phyloP scores from a whole-genome alignment of 1,139 yeast species.

The Yamadazyma oceani region DNA sequence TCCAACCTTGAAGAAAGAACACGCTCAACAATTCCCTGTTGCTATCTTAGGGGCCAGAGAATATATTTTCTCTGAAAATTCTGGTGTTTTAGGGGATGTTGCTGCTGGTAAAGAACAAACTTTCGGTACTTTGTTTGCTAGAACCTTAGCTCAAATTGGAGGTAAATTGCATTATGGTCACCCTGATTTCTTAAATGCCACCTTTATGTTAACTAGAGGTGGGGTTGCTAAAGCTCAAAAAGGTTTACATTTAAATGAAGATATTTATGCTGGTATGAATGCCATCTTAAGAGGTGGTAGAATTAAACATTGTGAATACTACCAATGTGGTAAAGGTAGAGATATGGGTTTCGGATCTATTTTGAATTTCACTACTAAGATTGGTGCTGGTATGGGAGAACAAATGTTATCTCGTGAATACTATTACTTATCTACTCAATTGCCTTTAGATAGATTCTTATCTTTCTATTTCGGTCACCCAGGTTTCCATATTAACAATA shows the following conservation, averaged over 20 bases:
- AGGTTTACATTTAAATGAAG: constrained; percentile 97
- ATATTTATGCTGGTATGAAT: constrained; percentile 99
- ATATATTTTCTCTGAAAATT: constrained; percentile 97
- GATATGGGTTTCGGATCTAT: constrained; percentile 99
- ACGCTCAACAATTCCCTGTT: constrained; percentile 62
- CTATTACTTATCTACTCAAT: constrained; percentile 95
- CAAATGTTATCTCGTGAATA: constrained; percentile 98
- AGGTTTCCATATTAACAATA: constrained; percentile 97
- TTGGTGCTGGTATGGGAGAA: constrained; percentile 99
- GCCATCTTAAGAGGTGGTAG: constrained; percentile 98
- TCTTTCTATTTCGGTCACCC: constrained; percentile 98
- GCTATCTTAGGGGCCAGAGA: constrained; percentile 99
- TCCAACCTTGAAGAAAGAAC: constrained; percentile 47
- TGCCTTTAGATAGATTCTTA: constrained; percentile 94
- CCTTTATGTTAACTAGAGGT: constrained; percentile 96
- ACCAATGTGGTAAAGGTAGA: constrained; percentile 99
- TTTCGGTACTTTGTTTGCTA: constrained; percentile 95
- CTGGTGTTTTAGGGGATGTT: constrained; percentile 98
- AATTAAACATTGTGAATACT: constrained; percentile 98
- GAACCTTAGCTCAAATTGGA: constrained; percentile 97
- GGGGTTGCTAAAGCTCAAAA: constrained; percentile 99
- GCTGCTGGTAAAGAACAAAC: constrained; percentile 99
- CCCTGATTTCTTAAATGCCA: constrained; percentile 96
- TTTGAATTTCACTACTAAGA: constrained; percentile 97
- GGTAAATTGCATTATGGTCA: constrained; percentile 99